Percentiles rank a stretch among this genome's conserved stretches.
Conservation (phyloP, 2,329 filamentous ascomycete species). For the Trichophyton simii region DNA sequence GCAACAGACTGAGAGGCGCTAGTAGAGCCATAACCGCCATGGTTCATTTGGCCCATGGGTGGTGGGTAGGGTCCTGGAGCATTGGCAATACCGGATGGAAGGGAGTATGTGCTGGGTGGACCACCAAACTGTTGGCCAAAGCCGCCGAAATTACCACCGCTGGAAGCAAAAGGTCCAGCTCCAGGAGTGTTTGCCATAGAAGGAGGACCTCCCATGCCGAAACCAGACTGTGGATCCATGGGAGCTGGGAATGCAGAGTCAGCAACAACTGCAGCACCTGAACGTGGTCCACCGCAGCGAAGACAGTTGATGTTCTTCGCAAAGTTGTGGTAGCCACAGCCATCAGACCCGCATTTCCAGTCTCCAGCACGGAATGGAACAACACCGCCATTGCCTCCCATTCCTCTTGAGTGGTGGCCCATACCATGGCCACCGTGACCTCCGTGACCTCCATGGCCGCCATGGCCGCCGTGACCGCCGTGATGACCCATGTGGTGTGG, state of each 20-base stretch:
- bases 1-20: constrained; percentile 70
- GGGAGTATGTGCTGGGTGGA: constrained; percentile 71
- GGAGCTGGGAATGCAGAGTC: constrained; percentile 76
- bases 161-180: constrained; percentile 58
- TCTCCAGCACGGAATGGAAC: constrained; percentile 97
- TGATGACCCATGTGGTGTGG: constrained; percentile 60
- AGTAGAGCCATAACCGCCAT: constrained; percentile 61
- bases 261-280: constrained; percentile 83
- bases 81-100: constrained; percentile 74
- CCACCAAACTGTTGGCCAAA: constrained; percentile 71
- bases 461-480: constrained; percentile 42
- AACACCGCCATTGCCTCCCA: constrained; percentile 64
- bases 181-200: constrained; percentile 78
- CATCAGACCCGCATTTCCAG: constrained; percentile 97
- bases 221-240: constrained; percentile 74
- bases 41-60: constrained; percentile 47
- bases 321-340: constrained; percentile 97
- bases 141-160: constrained; percentile 54
- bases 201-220: constrained; percentile 63
- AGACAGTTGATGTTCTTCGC: constrained; percentile 98
- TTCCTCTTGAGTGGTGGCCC: constrained; percentile 44
- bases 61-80: constrained; percentile 61
- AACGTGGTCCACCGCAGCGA: constrained; percentile 87
- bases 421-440: constrained; percentile 46
- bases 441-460: constrained; percentile 44